Evolutionary conservation across 2,329 filamentous ascomycete genomes (phyloP), one percentile per base, ranked within the genome.

Genomic region (Fusarium tjaetaba): DNA sequence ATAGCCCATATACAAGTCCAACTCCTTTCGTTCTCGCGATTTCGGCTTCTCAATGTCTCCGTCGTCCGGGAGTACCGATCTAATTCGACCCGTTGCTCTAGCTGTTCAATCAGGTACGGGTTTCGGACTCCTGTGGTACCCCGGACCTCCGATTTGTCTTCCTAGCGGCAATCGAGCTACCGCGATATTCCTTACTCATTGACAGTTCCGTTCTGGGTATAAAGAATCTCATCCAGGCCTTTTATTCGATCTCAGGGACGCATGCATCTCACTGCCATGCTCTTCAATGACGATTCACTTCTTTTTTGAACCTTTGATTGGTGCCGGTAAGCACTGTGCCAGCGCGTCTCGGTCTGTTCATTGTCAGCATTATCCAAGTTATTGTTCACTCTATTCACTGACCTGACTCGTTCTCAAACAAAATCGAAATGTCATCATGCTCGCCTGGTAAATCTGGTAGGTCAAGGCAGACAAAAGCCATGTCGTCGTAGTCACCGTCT

Each of bases 391-490:
- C 15, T 36, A 26, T 24, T 32, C 58, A 87, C 92, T 85, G 83
- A 95, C 93, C 92, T 78, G 88, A 85, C 80, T 94, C 92, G 51
- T 87, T 91, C 73, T 97, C 94, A 85, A 98, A 98, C 69, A 92
- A 83, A 78, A 98, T 91, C 16, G 92, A 89, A 75, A 98, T 94
- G 84, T 98, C 95, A 81, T 97, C 95, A 82, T 97, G 94, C 84
- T 97, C 95, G 57, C 94, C 94, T 2, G 95, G 94, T 81, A 97
- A 93, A 77, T 97, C 95, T 24, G 95, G 92, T 81, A 95, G 89
- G 81, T 97, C 95, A 66, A 97, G 83, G 80, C 94, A 96, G 43
- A 97, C 88, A 84, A 96, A 97, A 32, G 90, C 89, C 79, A 91
- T 89, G 70, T 92, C 90, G 52, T 89, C 86, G 67, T 85, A 85